Evolutionary conservation across 192 early-diverging fungal genomes (phyloP), one percentile per base, ranked within the genome.

Genomic region (Coemansia sp.): DNA sequence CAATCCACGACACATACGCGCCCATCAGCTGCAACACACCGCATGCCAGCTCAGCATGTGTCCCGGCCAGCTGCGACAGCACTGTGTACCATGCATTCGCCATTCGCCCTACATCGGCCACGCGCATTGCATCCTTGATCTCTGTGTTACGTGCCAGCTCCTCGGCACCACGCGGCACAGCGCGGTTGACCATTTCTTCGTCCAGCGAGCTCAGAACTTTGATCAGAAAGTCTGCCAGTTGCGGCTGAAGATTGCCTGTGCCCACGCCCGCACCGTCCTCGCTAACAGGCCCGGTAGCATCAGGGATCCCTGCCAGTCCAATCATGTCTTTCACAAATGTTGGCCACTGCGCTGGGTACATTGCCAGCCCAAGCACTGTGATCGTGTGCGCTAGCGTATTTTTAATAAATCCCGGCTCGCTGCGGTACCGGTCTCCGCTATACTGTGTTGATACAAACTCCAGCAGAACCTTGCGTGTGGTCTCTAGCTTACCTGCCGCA

Each of bases 1-100:
- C 93, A 57, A 97, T 92, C 96, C 96, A 98, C 15, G 90, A 87
- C n/a, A 95, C 89, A 84, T 96, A 98, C 31, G 84, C 82, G 38
- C 91, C 93, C 62, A 95, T 86, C 49, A 92, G 83, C 24, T 83
- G 86, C 50, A 98, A 76, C 9, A 84, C 81, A 49, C 77, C 62
- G 58, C 82, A 75, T 25, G 89, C 89, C 57, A 94, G 85, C 20
- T 85, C 84, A 1, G 84, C 74, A 49, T 84, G 81, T 11, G 81
- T 81, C 15, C 69, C 61, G 2, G 74, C 70, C 71, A 82, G 42
- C 31, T 86, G 84, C 34, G 79, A 73, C 56, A 98, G 67, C 15
- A 95, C 68, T 23, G 84, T 86, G 47, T 88, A 88, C 93, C 93
- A 96, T 11, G 74, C 84, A 15, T 84, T 82, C 8, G 89, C 81